Evolutionary conservation across 805 yeast species (phyloP).

Genomic region (Wickerhamiella galacta): DNA sequence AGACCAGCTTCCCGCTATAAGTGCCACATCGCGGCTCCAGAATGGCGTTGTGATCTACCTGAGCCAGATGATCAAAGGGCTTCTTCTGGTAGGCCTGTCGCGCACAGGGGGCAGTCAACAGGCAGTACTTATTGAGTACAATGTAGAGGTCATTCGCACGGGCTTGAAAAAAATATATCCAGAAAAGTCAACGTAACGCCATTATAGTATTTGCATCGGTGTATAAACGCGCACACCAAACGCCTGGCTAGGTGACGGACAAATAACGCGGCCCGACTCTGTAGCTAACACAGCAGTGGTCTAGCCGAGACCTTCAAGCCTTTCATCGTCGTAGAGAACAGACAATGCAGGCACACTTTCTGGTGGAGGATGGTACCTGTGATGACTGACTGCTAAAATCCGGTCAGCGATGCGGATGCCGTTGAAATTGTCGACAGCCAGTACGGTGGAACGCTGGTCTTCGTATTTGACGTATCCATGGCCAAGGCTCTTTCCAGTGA

Average conservation of each 20-base stretch:
- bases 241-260: background rate
- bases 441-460: constrained; percentile 58
- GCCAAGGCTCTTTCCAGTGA: constrained; percentile 51
- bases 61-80: constrained; percentile 82
- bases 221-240: background rate
- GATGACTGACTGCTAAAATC: constrained; percentile 2
- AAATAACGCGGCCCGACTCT: background rate
- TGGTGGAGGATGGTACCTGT: background rate
- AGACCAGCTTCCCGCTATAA: constrained; percentile 1
- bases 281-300: too few relatives aligned
- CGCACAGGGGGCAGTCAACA: constrained; percentile 43
- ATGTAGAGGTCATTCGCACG: constrained; percentile 62
- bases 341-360: background rate
- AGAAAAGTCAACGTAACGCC: background rate
- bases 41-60: constrained; percentile 74
- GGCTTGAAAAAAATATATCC: constrained; percentile 28
- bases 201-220: background rate
- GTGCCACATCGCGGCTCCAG: constrained; percentile 39
- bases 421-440: constrained; percentile 81
- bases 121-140: constrained; percentile 67
- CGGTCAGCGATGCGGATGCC: constrained; percentile 27
- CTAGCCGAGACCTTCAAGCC: background rate
- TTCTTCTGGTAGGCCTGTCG: constrained; percentile 77
- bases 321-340: background rate
- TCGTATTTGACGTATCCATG: constrained; percentile 74